Conservation (phyloP, 75 land plant species). For the Selaginella moellendorffii region DNA sequence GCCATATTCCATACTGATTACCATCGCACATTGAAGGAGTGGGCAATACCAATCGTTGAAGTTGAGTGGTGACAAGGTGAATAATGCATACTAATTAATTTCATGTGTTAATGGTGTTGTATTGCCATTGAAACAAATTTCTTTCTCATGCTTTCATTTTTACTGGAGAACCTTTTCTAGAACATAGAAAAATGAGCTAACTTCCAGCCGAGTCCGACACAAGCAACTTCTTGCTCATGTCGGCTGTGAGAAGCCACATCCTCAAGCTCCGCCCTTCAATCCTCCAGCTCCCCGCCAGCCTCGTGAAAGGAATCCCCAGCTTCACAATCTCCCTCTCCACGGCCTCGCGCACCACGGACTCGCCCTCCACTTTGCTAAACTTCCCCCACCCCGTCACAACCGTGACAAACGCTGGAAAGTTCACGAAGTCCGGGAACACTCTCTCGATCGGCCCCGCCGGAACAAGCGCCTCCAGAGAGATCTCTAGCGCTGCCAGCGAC, state of each 20-base stretch:
- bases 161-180: no score
- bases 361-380: slow-evolving; percentile 20
- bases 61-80: no score
- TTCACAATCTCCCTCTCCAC: slow-evolving; percentile 15
- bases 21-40: no score
- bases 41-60: no score
- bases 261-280: background rate
- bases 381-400: slow-evolving; percentile 24
- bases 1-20: no score
- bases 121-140: no score
- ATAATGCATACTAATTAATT: no score
- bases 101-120: no score
- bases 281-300: no score
- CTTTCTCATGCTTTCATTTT: no score
- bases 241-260: background rate
- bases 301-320: slow-evolving; percentile 13
- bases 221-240: background rate
- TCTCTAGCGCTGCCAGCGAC: background rate
- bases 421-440: background rate
- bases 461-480: slow-evolving; percentile 8
- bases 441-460: slow-evolving; percentile 8
- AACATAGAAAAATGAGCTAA: no score
- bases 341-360: slow-evolving; percentile 12
- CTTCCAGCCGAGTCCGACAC: background rate
- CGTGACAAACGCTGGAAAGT: slow-evolving; percentile 15